phyloP scores from a whole-genome alignment of 108 stramenopile genomes.

The Discostella stelligeroides region DNA sequence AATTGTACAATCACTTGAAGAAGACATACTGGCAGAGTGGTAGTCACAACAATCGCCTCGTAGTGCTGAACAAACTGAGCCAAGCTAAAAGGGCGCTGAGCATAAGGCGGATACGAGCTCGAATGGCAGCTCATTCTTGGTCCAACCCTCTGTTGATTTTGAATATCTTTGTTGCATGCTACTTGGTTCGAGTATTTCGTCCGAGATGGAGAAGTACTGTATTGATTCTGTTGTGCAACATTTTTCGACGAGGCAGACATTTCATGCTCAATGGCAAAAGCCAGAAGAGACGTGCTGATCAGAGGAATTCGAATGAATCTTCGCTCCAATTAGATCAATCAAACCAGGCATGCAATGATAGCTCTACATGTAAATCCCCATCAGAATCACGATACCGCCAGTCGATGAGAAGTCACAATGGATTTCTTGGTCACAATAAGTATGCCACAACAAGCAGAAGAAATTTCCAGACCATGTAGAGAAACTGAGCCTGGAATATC shows the following conservation, averaged over 20 bases:
- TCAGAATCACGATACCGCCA: neutral
- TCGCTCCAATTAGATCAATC: no score
- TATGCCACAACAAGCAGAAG: no score
- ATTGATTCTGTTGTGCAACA: neutral
- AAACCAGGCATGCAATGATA: no score
- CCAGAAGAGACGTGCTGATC: neutral
- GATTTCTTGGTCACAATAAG: no score
- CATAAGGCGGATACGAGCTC: constrained; percentile 19
- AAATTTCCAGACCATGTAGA: no score
- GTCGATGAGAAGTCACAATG: neutral
- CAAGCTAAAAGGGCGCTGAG: constrained; percentile 33
- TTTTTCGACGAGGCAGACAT: neutral
- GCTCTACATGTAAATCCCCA: no score
- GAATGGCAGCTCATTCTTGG: constrained; percentile 27
- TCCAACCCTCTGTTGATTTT: constrained; percentile 14
- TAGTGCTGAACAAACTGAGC: constrained; percentile 43
- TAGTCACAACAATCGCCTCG: constrained; percentile 40
- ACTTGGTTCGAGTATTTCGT: neutral
- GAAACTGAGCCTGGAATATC: no score
- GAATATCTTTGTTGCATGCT: neutral
- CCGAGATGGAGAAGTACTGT: neutral
- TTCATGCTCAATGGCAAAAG: neutral
- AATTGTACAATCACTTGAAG: constrained; percentile 32
- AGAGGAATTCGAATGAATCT: neutral
- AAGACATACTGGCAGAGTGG: constrained; percentile 43